These are phyloP conservation scores for Hemisphaericaspora xylofermentans DNA, from an alignment of 1,139 yeast genomes.

Conservation along the genomic window DNA sequence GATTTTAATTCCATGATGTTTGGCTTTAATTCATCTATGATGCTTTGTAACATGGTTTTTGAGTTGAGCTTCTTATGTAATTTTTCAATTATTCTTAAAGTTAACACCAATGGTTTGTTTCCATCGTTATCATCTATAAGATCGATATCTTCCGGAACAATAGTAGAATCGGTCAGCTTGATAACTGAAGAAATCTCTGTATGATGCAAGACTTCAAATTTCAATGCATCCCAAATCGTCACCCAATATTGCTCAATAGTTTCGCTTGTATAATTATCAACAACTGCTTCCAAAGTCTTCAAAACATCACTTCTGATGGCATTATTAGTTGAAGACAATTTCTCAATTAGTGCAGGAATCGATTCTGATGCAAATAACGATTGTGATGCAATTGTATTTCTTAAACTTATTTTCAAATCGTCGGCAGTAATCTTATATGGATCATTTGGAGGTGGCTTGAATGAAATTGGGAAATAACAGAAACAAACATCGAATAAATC, in stretches of 20 bases:
- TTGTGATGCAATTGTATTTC: slow-evolving; percentile 62
- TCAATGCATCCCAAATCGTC: slow-evolving; percentile 82
- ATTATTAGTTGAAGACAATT: slow-evolving; percentile 80
- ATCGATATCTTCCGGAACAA: slow-evolving; percentile 33
- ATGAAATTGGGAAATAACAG: slow-evolving; percentile 95
- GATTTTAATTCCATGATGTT: slow-evolving; percentile 50
- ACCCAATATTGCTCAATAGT: slow-evolving; percentile 62
- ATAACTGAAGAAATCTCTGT: slow-evolving; percentile 39
- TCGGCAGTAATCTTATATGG: slow-evolving; percentile 80
- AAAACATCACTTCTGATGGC: slow-evolving; percentile 76
- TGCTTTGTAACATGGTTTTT: slow-evolving; percentile 36
- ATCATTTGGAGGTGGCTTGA: slow-evolving; percentile 89
- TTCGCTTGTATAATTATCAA: slow-evolving; percentile 48
- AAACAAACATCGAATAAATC: slow-evolving; percentile 85
- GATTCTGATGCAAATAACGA: slow-evolving; percentile 68
- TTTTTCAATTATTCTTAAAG: slow-evolving; percentile 48
- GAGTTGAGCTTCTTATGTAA: slow-evolving; percentile 36
- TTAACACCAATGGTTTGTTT: slow-evolving; percentile 40
- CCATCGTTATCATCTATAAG: slow-evolving; percentile 39
- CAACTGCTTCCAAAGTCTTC: slow-evolving; percentile 57
- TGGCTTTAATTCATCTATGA: slow-evolving; percentile 57
- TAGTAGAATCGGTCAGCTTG: slow-evolving; percentile 22
- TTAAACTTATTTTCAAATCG: slow-evolving; percentile 62
- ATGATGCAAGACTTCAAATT: slow-evolving; percentile 81
- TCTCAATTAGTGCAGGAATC: slow-evolving; percentile 77